Conservation (phyloP, 1,284 basidiomycete genomes). For the Erythrobasidium hasegawianum region DNA sequence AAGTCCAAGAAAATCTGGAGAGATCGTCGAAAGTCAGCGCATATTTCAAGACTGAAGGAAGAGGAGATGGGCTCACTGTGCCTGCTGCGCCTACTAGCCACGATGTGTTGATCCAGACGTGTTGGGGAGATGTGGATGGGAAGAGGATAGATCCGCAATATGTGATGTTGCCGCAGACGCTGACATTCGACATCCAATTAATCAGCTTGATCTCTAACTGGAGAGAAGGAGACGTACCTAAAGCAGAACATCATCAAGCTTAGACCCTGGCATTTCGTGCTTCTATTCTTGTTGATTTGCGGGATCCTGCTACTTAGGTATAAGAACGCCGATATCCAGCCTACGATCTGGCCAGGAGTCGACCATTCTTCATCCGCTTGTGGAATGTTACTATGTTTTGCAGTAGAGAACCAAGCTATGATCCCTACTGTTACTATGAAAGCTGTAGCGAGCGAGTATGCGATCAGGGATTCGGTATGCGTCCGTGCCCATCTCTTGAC, state of each 20-base stretch:
- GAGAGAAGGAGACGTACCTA: constrained; percentile 15
- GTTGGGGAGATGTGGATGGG: constrained; percentile 37
- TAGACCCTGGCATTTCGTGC: constrained; percentile 45
- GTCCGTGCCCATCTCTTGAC: constrained; percentile 13
- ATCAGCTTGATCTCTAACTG: neutral
- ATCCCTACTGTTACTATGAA: constrained; percentile 40
- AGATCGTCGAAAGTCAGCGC: neutral
- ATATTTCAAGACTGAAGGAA: neutral
- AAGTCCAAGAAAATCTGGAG: constrained; percentile 43
- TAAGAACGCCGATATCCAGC: constrained; percentile 43
- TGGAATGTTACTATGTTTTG: constrained; percentile 7
- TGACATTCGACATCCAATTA: neutral
- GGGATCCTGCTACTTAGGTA: constrained; percentile 44
- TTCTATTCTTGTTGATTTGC: constrained; percentile 43
- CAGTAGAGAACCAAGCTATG: constrained; percentile 36
- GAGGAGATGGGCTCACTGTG: constrained; percentile 25
- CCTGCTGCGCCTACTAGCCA: constrained; percentile 45
- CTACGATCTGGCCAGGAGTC: constrained; percentile 43
- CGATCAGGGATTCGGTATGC: constrained; percentile 18
- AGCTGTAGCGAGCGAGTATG: constrained; percentile 37
- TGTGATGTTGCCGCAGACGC: constrained; percentile 43
- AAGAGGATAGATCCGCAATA: constrained; percentile 40
- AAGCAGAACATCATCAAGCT: constrained; percentile 45
- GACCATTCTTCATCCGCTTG: constrained; percentile 42
- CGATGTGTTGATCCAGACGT: constrained; percentile 42